These are phyloP conservation scores for Alternaria ethzedia DNA, from an alignment of 2,329 filamentous ascomycete genomes.

Conservation along the genomic window DNA sequence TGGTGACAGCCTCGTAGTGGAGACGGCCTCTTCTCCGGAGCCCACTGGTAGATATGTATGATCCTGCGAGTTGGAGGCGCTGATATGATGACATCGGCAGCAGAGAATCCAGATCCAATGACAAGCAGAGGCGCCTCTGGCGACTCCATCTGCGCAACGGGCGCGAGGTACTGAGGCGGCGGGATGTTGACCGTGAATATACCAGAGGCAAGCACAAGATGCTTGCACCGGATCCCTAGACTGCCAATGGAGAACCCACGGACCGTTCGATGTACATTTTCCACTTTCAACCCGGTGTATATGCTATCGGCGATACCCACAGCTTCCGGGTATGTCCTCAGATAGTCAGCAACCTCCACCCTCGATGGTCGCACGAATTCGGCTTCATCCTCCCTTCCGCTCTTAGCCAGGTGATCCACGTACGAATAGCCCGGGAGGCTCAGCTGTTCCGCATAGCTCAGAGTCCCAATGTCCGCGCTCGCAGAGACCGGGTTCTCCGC, in stretches of 20 bases:
- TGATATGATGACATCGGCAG: conserved; percentile 66
- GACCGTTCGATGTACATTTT: conserved; percentile 52
- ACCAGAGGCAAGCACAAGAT: conserved; percentile 65
- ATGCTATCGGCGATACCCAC: conserved; percentile 60
- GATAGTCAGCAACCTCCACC: conserved; percentile 62
- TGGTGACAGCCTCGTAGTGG: conserved; percentile 65
- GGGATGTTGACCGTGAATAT: conserved; percentile 63
- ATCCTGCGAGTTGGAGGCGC: conserved; percentile 58
- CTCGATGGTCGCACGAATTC: conserved; percentile 63
- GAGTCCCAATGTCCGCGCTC: conserved; percentile 63
- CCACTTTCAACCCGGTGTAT: conserved; percentile 51
- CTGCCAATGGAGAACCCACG: conserved; percentile 59
- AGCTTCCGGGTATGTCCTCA: conserved; percentile 60
- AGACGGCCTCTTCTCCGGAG: conserved; percentile 61
- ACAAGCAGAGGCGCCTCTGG: conserved; percentile 57
- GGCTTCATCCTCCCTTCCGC: conserved; percentile 48
- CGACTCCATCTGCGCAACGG: conserved; percentile 47
- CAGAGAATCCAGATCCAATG: conserved; percentile 67
- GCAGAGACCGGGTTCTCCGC: conserved; percentile 59
- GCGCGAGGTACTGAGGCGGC: conserved; percentile 57
- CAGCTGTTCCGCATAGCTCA: conserved; percentile 68
- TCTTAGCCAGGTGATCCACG: conserved; percentile 57
- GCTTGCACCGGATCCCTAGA: conserved; percentile 60
- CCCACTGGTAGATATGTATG: conserved; percentile 67
- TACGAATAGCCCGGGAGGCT: conserved; percentile 66